A percentile compares a stretch with the other conserved stretches of the same genome.
phyloP scores from a whole-genome alignment of 2,329 filamentous ascomycete species.

The Sphaerulina vaccinii region DNA sequence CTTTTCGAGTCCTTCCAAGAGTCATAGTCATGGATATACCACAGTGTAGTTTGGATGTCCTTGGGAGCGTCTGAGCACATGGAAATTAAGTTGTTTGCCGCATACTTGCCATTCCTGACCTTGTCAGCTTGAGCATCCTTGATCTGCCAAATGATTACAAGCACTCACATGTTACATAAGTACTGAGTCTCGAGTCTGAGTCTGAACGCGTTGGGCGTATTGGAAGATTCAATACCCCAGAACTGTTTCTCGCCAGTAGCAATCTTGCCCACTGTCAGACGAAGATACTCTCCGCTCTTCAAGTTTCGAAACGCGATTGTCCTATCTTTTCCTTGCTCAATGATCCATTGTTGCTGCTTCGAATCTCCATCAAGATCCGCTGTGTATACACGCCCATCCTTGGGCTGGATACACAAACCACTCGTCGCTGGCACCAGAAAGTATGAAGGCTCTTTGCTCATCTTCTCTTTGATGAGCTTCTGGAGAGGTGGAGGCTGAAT shows the following conservation, averaged over 20 bases:
- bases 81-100: conserved; percentile 7
- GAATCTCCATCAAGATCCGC: conserved; percentile 11
- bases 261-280: background rate
- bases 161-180: conserved; percentile 6
- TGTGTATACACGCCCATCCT: conserved; percentile 11
- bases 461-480: background rate
- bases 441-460: conserved; percentile 7
- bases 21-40: conserved; percentile 11
- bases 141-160: background rate
- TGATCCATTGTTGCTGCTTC: conserved; percentile 10
- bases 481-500: background rate
- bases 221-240: conserved; percentile 7
- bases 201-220: conserved; percentile 15
- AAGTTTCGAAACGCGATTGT: conserved; percentile 14
- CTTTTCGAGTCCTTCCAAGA: conserved; percentile 9
- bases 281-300: conserved; percentile 9
- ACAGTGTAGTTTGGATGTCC: conserved; percentile 11
- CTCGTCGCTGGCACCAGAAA: conserved; percentile 17
- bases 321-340: conserved; percentile 1
- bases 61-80: background rate
- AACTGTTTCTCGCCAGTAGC: conserved; percentile 9
- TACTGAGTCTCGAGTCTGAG: conserved; percentile 10
- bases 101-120: conserved; percentile 12
- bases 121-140: no score
- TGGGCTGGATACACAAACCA: conserved; percentile 13